Evolutionary conservation across 805 yeast species (phyloP).

Genomic region (Kregervanrija delftensis): DNA sequence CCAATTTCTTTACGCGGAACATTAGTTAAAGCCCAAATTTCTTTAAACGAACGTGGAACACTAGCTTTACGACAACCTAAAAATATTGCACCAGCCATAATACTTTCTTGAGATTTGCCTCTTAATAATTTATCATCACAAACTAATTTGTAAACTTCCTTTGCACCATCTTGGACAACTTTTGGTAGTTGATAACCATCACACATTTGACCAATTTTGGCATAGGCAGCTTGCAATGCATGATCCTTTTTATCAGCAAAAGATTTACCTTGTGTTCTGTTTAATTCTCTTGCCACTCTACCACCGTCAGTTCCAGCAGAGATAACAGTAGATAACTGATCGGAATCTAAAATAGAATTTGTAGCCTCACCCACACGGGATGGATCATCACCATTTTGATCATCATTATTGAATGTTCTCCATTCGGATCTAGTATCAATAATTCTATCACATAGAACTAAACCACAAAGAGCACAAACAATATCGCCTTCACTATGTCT

Average conservation of each 20-base stretch:
- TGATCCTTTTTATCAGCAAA: slow-evolving; percentile 83
- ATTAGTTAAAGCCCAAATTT: slow-evolving; percentile 89
- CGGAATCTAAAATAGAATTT: slow-evolving; percentile 85
- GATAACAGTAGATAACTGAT: slow-evolving; percentile 87
- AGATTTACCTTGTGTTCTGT: slow-evolving; percentile 81
- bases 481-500: slow-evolving; percentile 96
- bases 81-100: slow-evolving; percentile 94
- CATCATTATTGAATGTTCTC: slow-evolving; percentile 98
- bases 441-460: slow-evolving; percentile 83
- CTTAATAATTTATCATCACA: slow-evolving; percentile 79
- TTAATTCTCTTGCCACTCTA: slow-evolving; percentile 82
- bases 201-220: slow-evolving; percentile 90
- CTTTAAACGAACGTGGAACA: slow-evolving; percentile 92
- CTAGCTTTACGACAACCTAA: slow-evolving; percentile 92
- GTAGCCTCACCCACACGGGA: slow-evolving; percentile 99
- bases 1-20: slow-evolving; percentile 95
- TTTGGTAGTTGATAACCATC: slow-evolving; percentile 93
- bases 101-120: slow-evolving; percentile 87
- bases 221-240: slow-evolving; percentile 81
- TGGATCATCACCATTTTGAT: slow-evolving; percentile 97
- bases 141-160: slow-evolving; percentile 88
- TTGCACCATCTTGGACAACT: slow-evolving; percentile 95
- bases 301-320: slow-evolving; percentile 81
- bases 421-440: slow-evolving; percentile 96
- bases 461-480: slow-evolving; percentile 96